Evolutionary conservation across 768 basidiomycete species (phyloP), one percentile per base, ranked within the genome.

Genomic region (Tulasnella sp.): DNA sequence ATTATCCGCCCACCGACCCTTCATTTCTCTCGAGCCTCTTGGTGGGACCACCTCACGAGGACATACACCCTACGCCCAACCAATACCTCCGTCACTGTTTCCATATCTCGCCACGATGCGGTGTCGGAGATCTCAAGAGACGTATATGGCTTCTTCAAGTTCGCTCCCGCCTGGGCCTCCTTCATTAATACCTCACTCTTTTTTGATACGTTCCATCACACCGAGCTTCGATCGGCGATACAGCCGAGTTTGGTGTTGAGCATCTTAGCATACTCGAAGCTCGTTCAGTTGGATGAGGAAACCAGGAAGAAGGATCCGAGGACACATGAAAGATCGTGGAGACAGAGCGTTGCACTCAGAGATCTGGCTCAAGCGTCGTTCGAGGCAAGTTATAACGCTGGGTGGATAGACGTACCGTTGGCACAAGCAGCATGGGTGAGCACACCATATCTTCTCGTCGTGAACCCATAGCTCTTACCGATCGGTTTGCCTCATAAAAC

Each of bases 141-240:
- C 27, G 21, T 48, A 7, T 29, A 43, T 7, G 3, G 7, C 19
- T 23, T 48, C 47, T 48, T 48, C 56, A 47, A 45, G 48, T 26
- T 27, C 56, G 47, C 43, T 15, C 56, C 43, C 13, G 48, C 41
- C 45, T 34, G 26, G 56, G 23, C 52, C 59, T 52, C 59, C 19
- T 60, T 53, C 49, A 15, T 60, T 8, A 32, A 60, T 42, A 30
- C 52, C 10, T 49, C 59, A 15, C 51, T 60, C 26, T 60, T 60
- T 50, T 52, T 51, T 24, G 11, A 51, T 4, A 54, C 9, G 10
- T 53, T 60, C 59, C 41, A 51, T 34, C 38, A 51, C 24, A 26
- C 59, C 27, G 9, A 19, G 23, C n/a, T 10, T 26, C 11, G 59
- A 38, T 29, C 50, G 49, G 23, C 23, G 7, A 32, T 60, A 19